Evolutionary conservation across 1,139 yeast species (phyloP).

Genomic region (Pichia sp.): DNA sequence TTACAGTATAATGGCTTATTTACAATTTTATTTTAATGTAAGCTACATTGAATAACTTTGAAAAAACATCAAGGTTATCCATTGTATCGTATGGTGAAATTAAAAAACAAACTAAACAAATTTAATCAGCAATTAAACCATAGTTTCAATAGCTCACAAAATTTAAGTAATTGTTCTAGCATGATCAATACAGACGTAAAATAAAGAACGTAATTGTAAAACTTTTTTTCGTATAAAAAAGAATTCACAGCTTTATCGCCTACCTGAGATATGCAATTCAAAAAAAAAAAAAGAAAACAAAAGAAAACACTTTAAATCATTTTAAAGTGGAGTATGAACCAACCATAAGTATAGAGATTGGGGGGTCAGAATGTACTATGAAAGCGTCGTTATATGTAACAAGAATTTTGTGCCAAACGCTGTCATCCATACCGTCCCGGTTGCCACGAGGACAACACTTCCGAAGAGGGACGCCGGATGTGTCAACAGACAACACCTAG

Average conservation of each 20-base stretch:
- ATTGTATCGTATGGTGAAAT: background rate
- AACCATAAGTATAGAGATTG: constrained; percentile 6
- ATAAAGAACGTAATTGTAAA: background rate
- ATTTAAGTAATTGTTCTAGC: constrained; percentile 16
- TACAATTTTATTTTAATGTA: constrained; percentile 1
- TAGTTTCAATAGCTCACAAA: constrained; percentile 18
- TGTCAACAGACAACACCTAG: constrained; percentile 37
- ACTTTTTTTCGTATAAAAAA: background rate
- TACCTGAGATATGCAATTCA: constrained; percentile 15
- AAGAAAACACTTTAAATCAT: background rate
- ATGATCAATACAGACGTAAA: constrained; percentile 21
- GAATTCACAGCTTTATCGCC: constrained; percentile 2
- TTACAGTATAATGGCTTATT: background rate
- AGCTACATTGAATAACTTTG: constrained; percentile 1
- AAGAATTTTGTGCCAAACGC: constrained; percentile 60
- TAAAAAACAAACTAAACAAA: too few relatives aligned
- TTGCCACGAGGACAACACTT: constrained; percentile 31
- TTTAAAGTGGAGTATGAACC: constrained; percentile 6
- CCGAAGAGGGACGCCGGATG: constrained; percentile 39
- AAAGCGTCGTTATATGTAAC: constrained; percentile 38
- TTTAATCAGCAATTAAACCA: constrained; percentile 1
- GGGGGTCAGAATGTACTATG: constrained; percentile 29
- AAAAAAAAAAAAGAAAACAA: background rate
- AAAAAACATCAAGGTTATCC: too few relatives aligned
- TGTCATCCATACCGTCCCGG: constrained; percentile 49